These are phyloP conservation scores for Adenanthera pavonina DNA, from an alignment of 306 rosid genomes.

Conservation along the genomic window DNA sequence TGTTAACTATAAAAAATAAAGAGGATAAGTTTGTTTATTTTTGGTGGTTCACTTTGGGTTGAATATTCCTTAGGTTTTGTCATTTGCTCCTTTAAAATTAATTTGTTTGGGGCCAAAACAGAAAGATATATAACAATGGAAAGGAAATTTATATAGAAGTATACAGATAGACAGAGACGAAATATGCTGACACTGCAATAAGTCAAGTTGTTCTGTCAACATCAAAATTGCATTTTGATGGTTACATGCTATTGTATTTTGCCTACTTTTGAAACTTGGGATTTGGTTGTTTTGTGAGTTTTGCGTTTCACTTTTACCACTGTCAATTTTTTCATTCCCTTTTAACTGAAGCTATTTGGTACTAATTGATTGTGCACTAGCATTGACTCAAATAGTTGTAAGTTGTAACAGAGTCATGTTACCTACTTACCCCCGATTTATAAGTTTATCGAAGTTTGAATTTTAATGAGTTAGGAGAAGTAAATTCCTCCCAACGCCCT, in stretches of 20 bases:
- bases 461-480: no score
- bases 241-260: no score
- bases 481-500: no score
- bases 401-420: no score
- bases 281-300: not conserved
- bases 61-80: not conserved
- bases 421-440: no score
- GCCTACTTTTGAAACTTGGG: not conserved
- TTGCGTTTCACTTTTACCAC: not conserved
- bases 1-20: not conserved
- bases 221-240: not conserved
- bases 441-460: no score
- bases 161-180: not conserved
- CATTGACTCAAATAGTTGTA: no score
- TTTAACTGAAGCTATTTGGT: not conserved
- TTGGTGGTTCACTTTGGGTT: not conserved
- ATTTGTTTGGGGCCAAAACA: no score
- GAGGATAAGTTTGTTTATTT: not conserved
- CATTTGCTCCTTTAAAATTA: not conserved
- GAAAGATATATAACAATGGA: not conserved
- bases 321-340: not conserved
- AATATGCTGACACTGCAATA: no score
- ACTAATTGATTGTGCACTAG: not conserved
- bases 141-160: not conserved
- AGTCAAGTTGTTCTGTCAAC: not conserved